Conservation (phyloP, 805 yeast species). For the Blastobotrys chiropterorum region DNA sequence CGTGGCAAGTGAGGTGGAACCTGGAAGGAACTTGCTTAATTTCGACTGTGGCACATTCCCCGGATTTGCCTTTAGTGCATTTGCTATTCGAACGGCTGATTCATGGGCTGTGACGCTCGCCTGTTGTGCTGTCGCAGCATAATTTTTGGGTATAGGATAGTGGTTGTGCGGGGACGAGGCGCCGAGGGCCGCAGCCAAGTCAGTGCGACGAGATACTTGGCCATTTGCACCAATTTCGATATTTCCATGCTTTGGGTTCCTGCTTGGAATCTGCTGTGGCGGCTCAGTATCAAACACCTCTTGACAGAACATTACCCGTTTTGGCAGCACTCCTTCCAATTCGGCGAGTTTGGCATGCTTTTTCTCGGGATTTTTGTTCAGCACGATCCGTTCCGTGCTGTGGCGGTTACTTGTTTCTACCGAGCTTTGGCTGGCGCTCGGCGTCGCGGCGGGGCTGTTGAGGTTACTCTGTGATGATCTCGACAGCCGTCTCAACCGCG, state of each 20-base stretch:
- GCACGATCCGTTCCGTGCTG: constrained; percentile 31
- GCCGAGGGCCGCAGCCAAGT: neutral
- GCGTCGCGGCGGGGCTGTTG: constrained; percentile 8
- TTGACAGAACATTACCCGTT: constrained; percentile 71
- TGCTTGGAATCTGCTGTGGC: constrained; percentile 89
- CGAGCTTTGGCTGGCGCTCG: constrained; percentile 11
- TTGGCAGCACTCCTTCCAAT: constrained; percentile 30
- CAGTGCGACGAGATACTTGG: constrained; percentile 11
- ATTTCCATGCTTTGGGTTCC: constrained; percentile 75
- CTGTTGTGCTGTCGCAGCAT: constrained; percentile 10
- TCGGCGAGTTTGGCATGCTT: constrained; percentile 17
- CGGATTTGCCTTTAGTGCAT: constrained; percentile 6
- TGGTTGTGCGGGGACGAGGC: neutral
- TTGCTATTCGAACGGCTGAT: constrained; percentile 18
- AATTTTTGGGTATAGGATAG: constrained; percentile 17
- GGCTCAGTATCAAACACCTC: constrained; percentile 74
- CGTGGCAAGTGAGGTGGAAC: constrained; percentile 6
- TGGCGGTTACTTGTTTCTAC: neutral
- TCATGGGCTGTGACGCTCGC: constrained; percentile 21
- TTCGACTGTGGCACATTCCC: neutral
- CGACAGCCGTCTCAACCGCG: neutral
- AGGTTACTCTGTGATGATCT: constrained; percentile 2
- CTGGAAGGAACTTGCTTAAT: constrained; percentile 4
- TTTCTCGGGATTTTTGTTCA: constrained; percentile 42
- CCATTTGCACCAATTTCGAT: constrained; percentile 38